Evolutionary conservation across 164 flowering plant genomes (phyloP), one percentile per base, ranked within the genome.

Genomic region (Stephania cephalantha): DNA sequence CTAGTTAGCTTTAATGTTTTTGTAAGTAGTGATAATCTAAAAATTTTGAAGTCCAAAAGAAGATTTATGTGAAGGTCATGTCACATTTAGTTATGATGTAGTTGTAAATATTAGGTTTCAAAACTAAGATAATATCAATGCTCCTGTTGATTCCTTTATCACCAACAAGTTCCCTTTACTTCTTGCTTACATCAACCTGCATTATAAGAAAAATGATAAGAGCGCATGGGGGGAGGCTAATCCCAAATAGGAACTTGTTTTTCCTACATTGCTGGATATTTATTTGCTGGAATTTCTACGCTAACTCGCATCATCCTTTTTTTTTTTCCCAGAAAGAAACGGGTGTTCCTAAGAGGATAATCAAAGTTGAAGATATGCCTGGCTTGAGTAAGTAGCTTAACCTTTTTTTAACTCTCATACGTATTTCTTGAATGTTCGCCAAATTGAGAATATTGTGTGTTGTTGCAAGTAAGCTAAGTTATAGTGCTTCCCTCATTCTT

Each of bases 291-390:
- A 17, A 63, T 13, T 18, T 63, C 20, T 48, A 71, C 7, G 5
- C 73, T 46, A 71, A 46, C 63, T 65, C 73, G 69, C 42, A 69
- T 75, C 4, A 53, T 53, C 50, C 25, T 25, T 25, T 22, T 35
- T 76, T 74, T 55, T 52, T 71, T 61, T 11, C 81, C 70, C 92
- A 96, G 98, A 93, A 89, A 82, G 97, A 92, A 78, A 96, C 93
- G 73, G 97, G 97, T 65, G 78, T 90, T 81, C 95, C 97, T 25
- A 88, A 85, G 81, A 93, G 80, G 73, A 48, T 83, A 15, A 55
- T 88, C 81, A 93, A 90, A 83, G 90, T 91, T 67, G 98, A 95
- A 82, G 99, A 96, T 71, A 90, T 96, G 63, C 95, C 92, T 75
- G 97, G 98, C 55, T 85, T 96, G 85, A 90, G 99, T 96, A 81